A percentile compares a stretch with the other conserved stretches of the same genome.
These are phyloP conservation scores for Phallus indusiatus DNA, from an alignment of 768 basidiomycete genomes.

Conservation along the genomic window DNA sequence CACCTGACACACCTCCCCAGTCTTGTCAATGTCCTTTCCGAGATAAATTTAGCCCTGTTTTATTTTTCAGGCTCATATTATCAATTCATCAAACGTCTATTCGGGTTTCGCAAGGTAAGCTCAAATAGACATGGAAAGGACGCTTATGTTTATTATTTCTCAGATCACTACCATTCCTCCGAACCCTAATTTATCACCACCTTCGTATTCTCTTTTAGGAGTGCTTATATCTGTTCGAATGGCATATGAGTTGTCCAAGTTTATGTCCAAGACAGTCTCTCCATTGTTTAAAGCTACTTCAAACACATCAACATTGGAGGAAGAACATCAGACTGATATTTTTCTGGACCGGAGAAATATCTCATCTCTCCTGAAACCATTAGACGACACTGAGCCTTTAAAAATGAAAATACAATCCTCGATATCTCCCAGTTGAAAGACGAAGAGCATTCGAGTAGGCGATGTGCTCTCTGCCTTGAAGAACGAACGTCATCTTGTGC, in stretches of 20 bases:
- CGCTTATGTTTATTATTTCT: not conserved
- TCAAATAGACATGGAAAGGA: not conserved
- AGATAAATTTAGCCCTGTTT: conserved; percentile 73
- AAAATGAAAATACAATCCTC: conserved; percentile 60
- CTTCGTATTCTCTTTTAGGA: conserved; percentile 82
- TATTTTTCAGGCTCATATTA: conserved; percentile 78
- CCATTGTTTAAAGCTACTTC: conserved; percentile 28
- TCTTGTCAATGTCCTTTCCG: conserved; percentile 45
- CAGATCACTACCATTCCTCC: conserved; percentile 69
- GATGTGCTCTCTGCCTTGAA: conserved; percentile 78
- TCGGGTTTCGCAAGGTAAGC: conserved; percentile 61
- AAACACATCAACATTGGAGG: conserved; percentile 11
- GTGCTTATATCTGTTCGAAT: conserved; percentile 59
- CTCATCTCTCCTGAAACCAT: conserved; percentile 43
- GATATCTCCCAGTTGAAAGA: conserved; percentile 48
- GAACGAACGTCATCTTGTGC: conserved; percentile 74
- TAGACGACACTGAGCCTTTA: conserved; percentile 50
- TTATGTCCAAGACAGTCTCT: conserved; percentile 12
- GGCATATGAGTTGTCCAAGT: conserved; percentile 44
- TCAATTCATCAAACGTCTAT: conserved; percentile 53
- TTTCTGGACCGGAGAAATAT: conserved; percentile 32
- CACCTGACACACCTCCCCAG: conserved; percentile 33
- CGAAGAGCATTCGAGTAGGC: conserved; percentile 46
- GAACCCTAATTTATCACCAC: conserved; percentile 62
- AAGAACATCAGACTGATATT: conserved; percentile 21